Base-by-base conservation (phyloP, 164 flowering plant species). In the Aristolochia contorta region DNA sequence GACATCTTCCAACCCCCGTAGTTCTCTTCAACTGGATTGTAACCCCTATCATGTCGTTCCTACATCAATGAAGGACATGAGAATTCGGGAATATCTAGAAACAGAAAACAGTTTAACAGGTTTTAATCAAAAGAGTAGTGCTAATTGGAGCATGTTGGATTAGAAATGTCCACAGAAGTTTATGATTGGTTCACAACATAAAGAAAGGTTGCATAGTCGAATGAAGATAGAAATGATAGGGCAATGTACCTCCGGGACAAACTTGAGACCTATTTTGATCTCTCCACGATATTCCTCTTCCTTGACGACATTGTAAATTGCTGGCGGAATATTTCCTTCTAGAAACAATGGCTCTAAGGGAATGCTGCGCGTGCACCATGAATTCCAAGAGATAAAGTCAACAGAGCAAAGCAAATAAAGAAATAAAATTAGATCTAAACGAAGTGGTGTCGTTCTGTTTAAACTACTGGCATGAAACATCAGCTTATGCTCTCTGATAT, bases 221-320 rank as follows among this genome's bases (percentile, higher is more conserved):
- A 41, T 52, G 8, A 10, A 37, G 49, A 62, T 10, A 55, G 37
- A 18, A 27, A 32, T 22, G 22, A 25, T 1, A 56, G 10, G 16
- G 4, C 46, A 14, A 59, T 13, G 55, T 71, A 76, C 89, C 81
- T 78, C 74, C 0, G 81, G 82, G 16, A 74, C 80, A 74, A 85
- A 87, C 21, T 70, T 69, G 54, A 90, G 92, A 70, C 82, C 85
- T 61, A 87, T 52, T 64, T 59, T 82, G 22, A 89, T 80, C 80
- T 86, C 94, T 25, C 97, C 97, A 8, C 75, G 22, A 54, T 71
- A 87, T 47, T 78, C 77, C 43, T 85, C 66, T 15, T 84, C 84
- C 76, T 79, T 85, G 14, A 87, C 90, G 47, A 87, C 90, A 67
- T 76, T 81, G 74, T 90, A 87, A n/a, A 75, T 16, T 14, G 82